phyloP scores from a whole-genome alignment of 2,329 filamentous ascomycete genomes.

The Clonostachys byssicola region DNA sequence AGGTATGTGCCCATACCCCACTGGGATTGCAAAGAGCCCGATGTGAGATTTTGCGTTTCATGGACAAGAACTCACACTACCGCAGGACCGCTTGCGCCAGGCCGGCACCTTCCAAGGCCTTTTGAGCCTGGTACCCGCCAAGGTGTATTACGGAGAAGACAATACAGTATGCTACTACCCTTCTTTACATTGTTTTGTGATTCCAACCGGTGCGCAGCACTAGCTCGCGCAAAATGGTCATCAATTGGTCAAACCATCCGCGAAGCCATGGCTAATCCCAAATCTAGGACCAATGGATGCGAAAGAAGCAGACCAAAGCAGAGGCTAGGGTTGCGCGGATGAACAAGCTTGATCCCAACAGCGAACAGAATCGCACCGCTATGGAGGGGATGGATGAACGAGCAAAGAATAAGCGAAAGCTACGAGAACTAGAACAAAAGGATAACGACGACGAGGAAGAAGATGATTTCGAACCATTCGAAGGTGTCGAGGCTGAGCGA shows the following conservation, averaged over 20 bases:
- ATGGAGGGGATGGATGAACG: conserved; percentile 90
- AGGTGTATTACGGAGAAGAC: conserved; percentile 87
- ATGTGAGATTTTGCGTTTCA: no score
- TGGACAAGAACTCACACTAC: no score
- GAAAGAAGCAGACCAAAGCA: conserved; percentile 93
- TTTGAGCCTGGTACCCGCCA: conserved; percentile 82
- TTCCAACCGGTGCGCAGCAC: not conserved
- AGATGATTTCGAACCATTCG: conserved; percentile 35
- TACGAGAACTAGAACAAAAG: conserved; percentile 44
- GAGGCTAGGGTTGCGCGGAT: conserved; percentile 77
- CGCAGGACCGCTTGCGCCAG: conserved; percentile 41
- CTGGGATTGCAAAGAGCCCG: conserved; percentile 5
- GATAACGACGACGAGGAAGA: conserved; percentile 37
- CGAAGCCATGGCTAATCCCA: conserved; percentile 8
- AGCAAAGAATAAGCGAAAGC: conserved; percentile 74
- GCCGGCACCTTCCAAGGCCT: conserved; percentile 81
- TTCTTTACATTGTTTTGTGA: not conserved
- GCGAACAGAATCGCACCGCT: conserved; percentile 72
- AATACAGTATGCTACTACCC: conserved; percentile 58
- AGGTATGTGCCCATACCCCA: conserved; percentile 11
- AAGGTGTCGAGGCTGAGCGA: conserved; percentile 53
- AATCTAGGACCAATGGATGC: conserved; percentile 80
- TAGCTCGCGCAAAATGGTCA: not conserved
- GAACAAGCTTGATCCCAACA: conserved; percentile 88
- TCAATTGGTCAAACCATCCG: not conserved